These are phyloP conservation scores for Bondarzewia mesenterica DNA, from an alignment of 1,284 basidiomycete genomes.

Conservation along the genomic window DNA sequence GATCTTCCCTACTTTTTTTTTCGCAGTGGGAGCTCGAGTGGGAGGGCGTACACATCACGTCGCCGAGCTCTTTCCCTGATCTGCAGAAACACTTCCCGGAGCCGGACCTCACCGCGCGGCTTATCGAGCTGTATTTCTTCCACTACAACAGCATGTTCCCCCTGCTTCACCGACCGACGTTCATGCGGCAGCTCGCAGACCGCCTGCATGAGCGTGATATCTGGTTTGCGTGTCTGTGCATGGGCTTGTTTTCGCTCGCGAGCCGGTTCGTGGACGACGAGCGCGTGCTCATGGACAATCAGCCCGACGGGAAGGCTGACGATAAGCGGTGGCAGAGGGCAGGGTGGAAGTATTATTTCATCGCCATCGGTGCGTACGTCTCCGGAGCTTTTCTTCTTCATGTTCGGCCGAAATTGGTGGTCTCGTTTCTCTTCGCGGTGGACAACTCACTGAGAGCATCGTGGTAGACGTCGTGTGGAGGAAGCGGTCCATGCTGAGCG, in stretches of 20 bases:
- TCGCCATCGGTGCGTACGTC: conserved; percentile 7
- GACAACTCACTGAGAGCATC: background rate
- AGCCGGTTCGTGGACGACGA: conserved; percentile 39
- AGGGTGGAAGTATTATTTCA: conserved; percentile 12
- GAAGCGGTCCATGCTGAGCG: conserved; percentile 15
- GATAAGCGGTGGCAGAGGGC: conserved; percentile 19
- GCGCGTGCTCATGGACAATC: conserved; percentile 32
- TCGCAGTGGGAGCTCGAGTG: conserved; percentile 52
- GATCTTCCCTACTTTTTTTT: background rate
- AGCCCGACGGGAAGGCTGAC: conserved; percentile 21
- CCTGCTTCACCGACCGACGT: conserved; percentile 41
- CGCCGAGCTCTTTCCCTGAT: conserved; percentile 25
- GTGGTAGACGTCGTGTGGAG: conserved; percentile 17
- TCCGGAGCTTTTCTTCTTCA: background rate
- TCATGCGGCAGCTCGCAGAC: conserved; percentile 34
- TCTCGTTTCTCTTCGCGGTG: background rate
- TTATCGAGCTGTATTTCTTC: conserved; percentile 44
- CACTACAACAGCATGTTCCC: conserved; percentile 34
- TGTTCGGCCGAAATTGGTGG: background rate
- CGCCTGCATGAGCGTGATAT: conserved; percentile 32
- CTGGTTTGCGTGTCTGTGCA: conserved; percentile 40
- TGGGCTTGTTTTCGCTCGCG: conserved; percentile 42
- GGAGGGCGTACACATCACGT: conserved; percentile 36
- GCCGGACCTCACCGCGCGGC: conserved; percentile 32
- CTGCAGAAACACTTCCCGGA: conserved; percentile 47